phyloP scores from a whole-genome alignment of 257 asterid genomes.

The Paulownia fortunei region DNA sequence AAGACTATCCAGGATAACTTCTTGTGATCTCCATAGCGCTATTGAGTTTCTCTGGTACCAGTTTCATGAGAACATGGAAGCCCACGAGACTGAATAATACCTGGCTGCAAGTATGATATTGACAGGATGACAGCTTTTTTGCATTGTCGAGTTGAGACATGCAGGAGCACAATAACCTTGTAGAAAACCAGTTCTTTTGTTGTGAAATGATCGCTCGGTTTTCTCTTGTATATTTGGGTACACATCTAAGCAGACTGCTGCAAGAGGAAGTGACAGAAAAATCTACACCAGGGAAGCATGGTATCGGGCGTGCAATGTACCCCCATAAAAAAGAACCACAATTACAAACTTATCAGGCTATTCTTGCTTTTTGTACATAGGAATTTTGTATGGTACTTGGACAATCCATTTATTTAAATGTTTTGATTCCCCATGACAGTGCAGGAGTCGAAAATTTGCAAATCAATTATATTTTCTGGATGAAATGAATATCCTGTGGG shows the following conservation, averaged over 20 bases:
- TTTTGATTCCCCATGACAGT: neutral
- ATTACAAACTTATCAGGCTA: neutral
- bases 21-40: constrained; percentile 54
- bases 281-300: no score
- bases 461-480: no score
- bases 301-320: no score
- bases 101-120: neutral
- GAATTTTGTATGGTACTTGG: neutral
- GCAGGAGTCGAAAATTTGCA: neutral
- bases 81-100: no score
- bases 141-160: neutral
- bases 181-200: neutral
- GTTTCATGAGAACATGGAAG: neutral
- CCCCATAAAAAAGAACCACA: neutral
- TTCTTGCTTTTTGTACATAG: constrained; percentile 6
- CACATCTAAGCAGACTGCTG: neutral
- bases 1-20: constrained; percentile 74
- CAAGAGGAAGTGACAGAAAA: no score
- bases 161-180: neutral
- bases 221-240: neutral
- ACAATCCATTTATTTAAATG: neutral
- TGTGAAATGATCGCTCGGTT: neutral
- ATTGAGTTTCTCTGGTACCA: neutral
- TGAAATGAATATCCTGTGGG: no score
- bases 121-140: neutral